These are phyloP conservation scores for Scytalidium lignicola DNA, from an alignment of 2,329 filamentous ascomycete species.

Conservation along the genomic window DNA sequence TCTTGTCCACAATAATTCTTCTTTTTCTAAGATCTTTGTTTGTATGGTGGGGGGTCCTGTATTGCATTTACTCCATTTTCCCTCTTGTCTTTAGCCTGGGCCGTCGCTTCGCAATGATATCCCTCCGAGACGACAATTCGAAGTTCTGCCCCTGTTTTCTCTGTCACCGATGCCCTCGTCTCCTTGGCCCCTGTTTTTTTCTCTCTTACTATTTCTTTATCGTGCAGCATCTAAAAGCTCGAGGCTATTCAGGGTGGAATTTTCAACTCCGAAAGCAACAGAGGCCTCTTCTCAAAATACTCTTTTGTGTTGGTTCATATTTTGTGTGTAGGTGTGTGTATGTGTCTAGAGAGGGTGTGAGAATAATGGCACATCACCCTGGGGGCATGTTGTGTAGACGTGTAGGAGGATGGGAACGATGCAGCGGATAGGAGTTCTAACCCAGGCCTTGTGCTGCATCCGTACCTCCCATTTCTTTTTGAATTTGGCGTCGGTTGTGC, in stretches of 20 bases:
- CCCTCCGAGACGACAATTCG: slow-evolving; percentile 24
- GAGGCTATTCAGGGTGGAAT: slow-evolving; percentile 20
- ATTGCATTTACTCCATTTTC: slow-evolving; percentile 30
- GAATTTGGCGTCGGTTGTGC: slow-evolving; percentile 12
- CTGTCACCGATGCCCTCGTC: slow-evolving; percentile 15
- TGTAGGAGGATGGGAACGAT: slow-evolving; percentile 7
- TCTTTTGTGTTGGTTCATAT: slow-evolving; percentile 11
- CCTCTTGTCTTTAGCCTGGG: slow-evolving; percentile 23
- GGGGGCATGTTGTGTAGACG: slow-evolving; percentile 2
- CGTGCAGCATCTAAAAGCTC: slow-evolving; percentile 20
- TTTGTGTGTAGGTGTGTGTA: not conserved
- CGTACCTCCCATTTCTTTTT: slow-evolving; percentile 4
- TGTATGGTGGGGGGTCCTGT: slow-evolving; percentile 26
- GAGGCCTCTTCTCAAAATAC: slow-evolving; percentile 13
- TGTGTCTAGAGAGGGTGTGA: slow-evolving; percentile 12
- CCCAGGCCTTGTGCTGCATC: slow-evolving; percentile 12
- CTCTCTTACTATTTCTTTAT: slow-evolving; percentile 15
- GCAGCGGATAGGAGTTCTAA: slow-evolving; percentile 7
- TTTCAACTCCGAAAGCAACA: slow-evolving; percentile 11
- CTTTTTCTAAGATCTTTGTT: slow-evolving; percentile 28
- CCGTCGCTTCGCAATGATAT: slow-evolving; percentile 29
- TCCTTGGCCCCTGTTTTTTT: slow-evolving; percentile 16
- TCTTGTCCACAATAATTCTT: slow-evolving; percentile 41
- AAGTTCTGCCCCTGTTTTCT: slow-evolving; percentile 19
- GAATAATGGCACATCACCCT: slow-evolving; percentile 1